Percentiles rank a stretch among this genome's conserved stretches.
Conservation (phyloP, 306 rosid genomes). For the Benincasa hispida region DNA sequence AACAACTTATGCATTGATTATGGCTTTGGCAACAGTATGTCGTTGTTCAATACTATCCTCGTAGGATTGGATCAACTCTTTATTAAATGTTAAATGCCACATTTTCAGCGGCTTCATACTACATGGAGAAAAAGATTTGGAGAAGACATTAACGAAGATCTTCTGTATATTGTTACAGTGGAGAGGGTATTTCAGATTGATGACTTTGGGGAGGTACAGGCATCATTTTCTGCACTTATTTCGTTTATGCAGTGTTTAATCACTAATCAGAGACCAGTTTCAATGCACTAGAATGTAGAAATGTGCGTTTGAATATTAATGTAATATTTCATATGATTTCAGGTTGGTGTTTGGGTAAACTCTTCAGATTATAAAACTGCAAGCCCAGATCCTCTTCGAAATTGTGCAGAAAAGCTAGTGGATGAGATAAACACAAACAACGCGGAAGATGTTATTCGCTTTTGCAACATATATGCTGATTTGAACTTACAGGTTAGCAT, state of each 20-base stretch:
- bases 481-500: constrained; percentile 60
- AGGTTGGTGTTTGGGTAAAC: constrained; percentile 62
- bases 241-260: background rate
- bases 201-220: constrained; percentile 64
- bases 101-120: constrained; percentile 40
- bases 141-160: constrained; percentile 64
- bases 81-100: constrained; percentile 4
- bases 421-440: constrained; percentile 66
- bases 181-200: constrained; percentile 73
- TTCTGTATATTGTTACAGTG: constrained; percentile 43
- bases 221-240: background rate
- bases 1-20: background rate
- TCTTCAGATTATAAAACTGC: constrained; percentile 60
- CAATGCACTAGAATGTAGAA: background rate
- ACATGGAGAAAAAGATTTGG: constrained; percentile 73
- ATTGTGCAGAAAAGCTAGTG: constrained; percentile 58
- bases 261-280: background rate
- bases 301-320: background rate
- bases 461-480: constrained; percentile 70
- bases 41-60: background rate
- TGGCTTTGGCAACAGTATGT: background rate
- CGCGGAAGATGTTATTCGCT: constrained; percentile 66
- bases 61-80: background rate
- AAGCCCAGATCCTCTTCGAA: constrained; percentile 82
- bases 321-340: constrained; percentile 11